Evolutionary conservation across 371 early-diverging fungal species (phyloP).

Genomic region (Rhizopus delemar): DNA sequence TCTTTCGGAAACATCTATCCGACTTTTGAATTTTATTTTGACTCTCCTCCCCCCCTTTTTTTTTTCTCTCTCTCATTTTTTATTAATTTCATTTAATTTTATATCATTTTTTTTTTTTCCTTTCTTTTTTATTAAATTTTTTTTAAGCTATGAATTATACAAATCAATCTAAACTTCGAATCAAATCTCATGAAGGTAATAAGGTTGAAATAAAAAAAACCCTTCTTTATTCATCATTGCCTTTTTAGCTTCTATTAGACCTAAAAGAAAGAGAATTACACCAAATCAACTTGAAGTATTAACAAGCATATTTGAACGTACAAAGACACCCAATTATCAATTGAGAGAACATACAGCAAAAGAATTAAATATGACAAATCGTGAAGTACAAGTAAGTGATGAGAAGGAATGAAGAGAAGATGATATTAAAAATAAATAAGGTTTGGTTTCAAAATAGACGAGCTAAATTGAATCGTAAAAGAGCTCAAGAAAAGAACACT

Average conservation of each 20-base stretch:
- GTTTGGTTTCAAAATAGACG: constrained; percentile 37
- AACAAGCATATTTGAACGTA: constrained; percentile 68
- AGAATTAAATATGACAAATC: constrained; percentile 88
- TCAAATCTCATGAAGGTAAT: constrained; percentile 46
- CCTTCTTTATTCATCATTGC: neutral
- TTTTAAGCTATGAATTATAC: constrained; percentile 2
- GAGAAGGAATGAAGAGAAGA: constrained; percentile 6
- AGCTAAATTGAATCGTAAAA: constrained; percentile 35
- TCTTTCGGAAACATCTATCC: constrained; percentile 4
- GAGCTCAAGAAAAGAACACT: constrained; percentile 24
- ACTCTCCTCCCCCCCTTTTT: neutral
- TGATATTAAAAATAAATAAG: constrained; percentile 12
- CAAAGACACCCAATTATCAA: constrained; percentile 86
- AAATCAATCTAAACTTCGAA: constrained; percentile 27
- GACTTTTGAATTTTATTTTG: neutral
- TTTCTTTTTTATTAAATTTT: neutral
- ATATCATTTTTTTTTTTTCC: neutral
- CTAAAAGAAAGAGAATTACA: constrained; percentile 75
- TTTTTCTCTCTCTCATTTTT: constrained; percentile 4
- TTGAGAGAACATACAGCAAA: constrained; percentile 81
- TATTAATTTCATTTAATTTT: constrained; percentile 8
- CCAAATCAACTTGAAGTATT: constrained; percentile 73
- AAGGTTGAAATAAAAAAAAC: neutral
- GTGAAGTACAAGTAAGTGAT: constrained; percentile 82
- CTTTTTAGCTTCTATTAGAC: constrained; percentile 34